These are phyloP conservation scores for Willaertia magna DNA, from an alignment of 208 protist genomes.

Conservation along the genomic window DNA sequence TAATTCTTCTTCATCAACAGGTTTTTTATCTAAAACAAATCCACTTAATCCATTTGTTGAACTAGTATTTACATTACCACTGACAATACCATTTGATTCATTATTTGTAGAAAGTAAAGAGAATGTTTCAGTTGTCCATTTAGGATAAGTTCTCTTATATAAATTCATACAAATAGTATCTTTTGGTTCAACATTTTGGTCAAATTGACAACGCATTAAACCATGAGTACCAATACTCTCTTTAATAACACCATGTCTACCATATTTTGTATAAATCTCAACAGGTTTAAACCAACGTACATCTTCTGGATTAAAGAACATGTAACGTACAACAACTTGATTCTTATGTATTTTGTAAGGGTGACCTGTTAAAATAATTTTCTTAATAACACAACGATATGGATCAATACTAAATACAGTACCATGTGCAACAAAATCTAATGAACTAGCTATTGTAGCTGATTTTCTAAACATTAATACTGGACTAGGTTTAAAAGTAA, in stretches of 20 bases:
- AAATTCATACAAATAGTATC: slow-evolving; percentile 93
- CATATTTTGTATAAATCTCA: slow-evolving; percentile 85
- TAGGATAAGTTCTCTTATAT: slow-evolving; percentile 89
- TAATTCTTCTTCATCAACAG: neutral
- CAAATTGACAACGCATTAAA: slow-evolving; percentile 85
- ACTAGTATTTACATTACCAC: neutral
- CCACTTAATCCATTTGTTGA: neutral
- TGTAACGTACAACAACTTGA: slow-evolving; percentile 73
- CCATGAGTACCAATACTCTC: slow-evolving; percentile 89
- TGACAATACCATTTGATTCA: neutral
- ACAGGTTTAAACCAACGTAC: slow-evolving; percentile 90
- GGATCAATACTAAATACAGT: slow-evolving; percentile 42
- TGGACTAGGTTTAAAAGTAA: slow-evolving; percentile 38
- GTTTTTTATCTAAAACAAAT: neutral
- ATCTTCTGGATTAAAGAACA: slow-evolving; percentile 86
- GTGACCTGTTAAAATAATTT: slow-evolving; percentile 52
- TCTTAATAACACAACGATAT: slow-evolving; percentile 56
- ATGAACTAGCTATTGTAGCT: neutral
- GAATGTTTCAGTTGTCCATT: slow-evolving; percentile 36
- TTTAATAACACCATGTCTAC: slow-evolving; percentile 78
- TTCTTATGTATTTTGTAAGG: slow-evolving; percentile 55
- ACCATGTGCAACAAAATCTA: slow-evolving; percentile 31
- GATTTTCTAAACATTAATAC: slow-evolving; percentile 38
- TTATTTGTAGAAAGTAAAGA: slow-evolving; percentile 13
- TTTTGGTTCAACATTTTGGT: slow-evolving; percentile 75